Evolutionary conservation across 192 early-diverging fungal species (phyloP), one percentile per base, ranked within the genome.

Genomic region (Coemansia reversa): DNA sequence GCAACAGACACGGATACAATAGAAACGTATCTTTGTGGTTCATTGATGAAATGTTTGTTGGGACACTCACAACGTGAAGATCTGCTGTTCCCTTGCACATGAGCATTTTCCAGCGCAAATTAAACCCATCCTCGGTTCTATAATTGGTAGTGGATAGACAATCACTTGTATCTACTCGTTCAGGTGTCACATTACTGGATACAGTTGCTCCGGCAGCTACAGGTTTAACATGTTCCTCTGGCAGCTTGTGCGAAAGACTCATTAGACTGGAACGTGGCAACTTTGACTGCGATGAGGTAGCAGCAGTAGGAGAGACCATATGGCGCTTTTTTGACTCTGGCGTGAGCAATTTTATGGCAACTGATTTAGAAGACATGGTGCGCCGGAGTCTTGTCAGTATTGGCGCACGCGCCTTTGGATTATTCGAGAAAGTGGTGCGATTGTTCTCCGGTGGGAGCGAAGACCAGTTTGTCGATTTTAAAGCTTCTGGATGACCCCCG

Each of bases 1-100:
- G 67, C 42, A 74, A 69, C 30, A 70, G 20, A n/a, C 76, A 66
- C 18, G 76, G 76, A 14, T 81, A 81, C 11, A 81, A 62, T 19
- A 81, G 20, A 35, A 81, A 81, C 22, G 69, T 62, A 19, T 81
- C 78, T 50, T 72, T 81, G 63, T 81, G 78, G 63, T 76, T 76
- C 11, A 81, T 65, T 25, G 78, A 81, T 11, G 60, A 61, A 18
- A 71, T 23, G 55, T 62, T 39, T 3, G 66, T 29, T 2, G 72
- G 69, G 3, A 81, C 78, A 39, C 65, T 76, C 51, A 76, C 73
- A 7, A 81, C 60, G 16, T 81, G 74, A 23, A 81, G 74, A 32
- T 81, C 69, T 32, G 63, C 24, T 55, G 69, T 72, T 5, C 78
- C 78, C 62, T 75, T 81, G 52, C 78, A 81, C 57, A 70, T 75